Percentiles rank a stretch among this genome's conserved stretches.
Evolutionary conservation across 352 stramenopile species (phyloP).

Genomic region (Pythium chondricola): DNA sequence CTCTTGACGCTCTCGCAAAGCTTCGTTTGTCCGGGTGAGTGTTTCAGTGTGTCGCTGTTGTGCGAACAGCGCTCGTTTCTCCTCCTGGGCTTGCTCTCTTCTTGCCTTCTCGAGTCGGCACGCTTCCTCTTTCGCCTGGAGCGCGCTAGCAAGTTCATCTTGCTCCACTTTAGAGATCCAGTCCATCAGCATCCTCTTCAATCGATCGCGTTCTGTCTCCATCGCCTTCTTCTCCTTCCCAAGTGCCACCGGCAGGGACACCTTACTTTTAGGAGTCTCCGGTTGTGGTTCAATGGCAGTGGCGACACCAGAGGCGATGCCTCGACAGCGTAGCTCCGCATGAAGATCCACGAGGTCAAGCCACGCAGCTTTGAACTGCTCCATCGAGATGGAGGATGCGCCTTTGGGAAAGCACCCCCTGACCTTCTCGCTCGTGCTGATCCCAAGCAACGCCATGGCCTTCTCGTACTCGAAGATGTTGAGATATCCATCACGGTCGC

Average conservation of each 20-base stretch:
- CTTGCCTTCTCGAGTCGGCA: constrained; percentile 38
- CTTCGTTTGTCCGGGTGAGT: constrained; percentile 47
- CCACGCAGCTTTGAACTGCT: constrained; percentile 58
- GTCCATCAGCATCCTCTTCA: constrained; percentile 29
- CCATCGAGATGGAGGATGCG: constrained; percentile 27
- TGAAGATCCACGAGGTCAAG: constrained; percentile 38
- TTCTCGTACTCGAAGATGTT: constrained; percentile 69
- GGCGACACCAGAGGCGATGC: constrained; percentile 4
- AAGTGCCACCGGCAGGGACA: background rate
- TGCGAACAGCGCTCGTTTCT: constrained; percentile 34
- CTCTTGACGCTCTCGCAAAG: constrained; percentile 51
- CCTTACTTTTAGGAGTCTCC: too few relatives aligned
- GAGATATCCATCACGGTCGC: constrained; percentile 47
- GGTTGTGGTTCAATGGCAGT: background rate
- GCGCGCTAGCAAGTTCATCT: constrained; percentile 39
- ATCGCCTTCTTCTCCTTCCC: background rate
- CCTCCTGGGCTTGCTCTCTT: constrained; percentile 36
- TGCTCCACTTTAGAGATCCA: constrained; percentile 36
- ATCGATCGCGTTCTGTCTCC: constrained; percentile 16
- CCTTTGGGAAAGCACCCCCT: constrained; percentile 28
- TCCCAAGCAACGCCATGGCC: constrained; percentile 41
- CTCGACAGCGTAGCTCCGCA: constrained; percentile 35
- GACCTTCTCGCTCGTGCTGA: constrained; percentile 15
- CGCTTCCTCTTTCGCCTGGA: constrained; percentile 49
- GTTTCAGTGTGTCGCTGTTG: constrained; percentile 46